Evolutionary conservation across 2,329 filamentous ascomycete genomes (phyloP).

Genomic region (Aureobasidium sp.): DNA sequence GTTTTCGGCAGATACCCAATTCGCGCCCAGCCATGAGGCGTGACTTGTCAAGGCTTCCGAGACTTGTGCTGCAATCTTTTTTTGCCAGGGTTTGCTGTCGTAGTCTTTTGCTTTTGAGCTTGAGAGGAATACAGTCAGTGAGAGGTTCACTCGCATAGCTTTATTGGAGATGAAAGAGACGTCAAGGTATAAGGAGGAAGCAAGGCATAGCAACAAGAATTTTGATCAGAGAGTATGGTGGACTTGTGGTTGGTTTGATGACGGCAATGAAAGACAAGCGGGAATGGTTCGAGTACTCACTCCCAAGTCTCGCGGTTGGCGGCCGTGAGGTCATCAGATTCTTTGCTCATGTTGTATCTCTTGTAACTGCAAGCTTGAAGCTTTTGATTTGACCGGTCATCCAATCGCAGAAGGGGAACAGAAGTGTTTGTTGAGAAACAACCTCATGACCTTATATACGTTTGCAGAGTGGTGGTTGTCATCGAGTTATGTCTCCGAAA

Average conservation of each 20-base stretch:
- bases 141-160: background rate
- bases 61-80: slow-evolving; percentile 26
- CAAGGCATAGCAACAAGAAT: too few species aligned
- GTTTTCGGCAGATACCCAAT: slow-evolving; percentile 20
- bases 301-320: slow-evolving; percentile 30
- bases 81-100: slow-evolving; percentile 29
- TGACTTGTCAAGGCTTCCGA: slow-evolving; percentile 24
- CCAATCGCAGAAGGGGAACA: too few species aligned
- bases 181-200: background rate
- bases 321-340: slow-evolving; percentile 25
- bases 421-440: too few species aligned
- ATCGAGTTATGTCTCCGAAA: background rate
- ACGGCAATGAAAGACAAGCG: too few species aligned
- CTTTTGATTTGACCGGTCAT: background rate
- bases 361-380: background rate
- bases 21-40: slow-evolving; percentile 26
- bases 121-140: too few species aligned
- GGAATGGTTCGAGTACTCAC: too few species aligned
- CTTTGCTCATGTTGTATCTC: slow-evolving; percentile 22
- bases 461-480: background rate
- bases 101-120: slow-evolving; percentile 29
- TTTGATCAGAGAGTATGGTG: too few species aligned
- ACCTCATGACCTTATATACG: background rate
- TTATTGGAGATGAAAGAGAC: background rate
- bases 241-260: too few species aligned